Conservation (phyloP, 129 eudicot species). For the Oenanthe sinensis region DNA sequence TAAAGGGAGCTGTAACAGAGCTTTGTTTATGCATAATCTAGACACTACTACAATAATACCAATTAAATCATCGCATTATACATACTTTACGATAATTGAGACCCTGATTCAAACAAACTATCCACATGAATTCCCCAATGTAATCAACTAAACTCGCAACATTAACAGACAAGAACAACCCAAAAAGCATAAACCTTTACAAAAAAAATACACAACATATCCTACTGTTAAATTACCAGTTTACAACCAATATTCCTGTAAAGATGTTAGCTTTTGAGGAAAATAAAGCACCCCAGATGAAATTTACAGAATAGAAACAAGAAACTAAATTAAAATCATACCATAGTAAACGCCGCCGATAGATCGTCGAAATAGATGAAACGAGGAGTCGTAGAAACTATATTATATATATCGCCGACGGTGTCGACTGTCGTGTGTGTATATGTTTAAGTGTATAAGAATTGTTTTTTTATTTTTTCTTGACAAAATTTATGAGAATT, state of each 20-base stretch:
- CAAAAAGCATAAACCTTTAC: background rate
- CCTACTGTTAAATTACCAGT: background rate
- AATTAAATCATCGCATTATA: background rate
- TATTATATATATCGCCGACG: too few relatives aligned
- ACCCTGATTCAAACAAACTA: background rate
- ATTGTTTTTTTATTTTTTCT: too few relatives aligned
- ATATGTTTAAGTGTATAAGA: too few relatives aligned
- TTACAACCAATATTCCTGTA: background rate
- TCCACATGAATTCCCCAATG: background rate
- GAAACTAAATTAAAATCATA: too few relatives aligned
- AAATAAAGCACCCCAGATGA: background rate
- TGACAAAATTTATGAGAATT: too few relatives aligned
- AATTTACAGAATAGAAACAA: too few relatives aligned
- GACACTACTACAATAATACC: background rate
- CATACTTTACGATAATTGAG: background rate
- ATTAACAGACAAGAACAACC: background rate
- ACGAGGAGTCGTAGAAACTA: too few relatives aligned
- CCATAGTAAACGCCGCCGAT: too few relatives aligned
- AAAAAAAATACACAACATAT: background rate
- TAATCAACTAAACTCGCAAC: background rate
- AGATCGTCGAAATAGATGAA: too few relatives aligned
- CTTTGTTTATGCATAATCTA: background rate
- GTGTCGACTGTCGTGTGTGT: too few relatives aligned
- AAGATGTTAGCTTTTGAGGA: background rate
- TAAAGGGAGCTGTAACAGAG: too few relatives aligned